Base-by-base conservation (phyloP, 345 rosid genomes). In the Citrus australasica region DNA sequence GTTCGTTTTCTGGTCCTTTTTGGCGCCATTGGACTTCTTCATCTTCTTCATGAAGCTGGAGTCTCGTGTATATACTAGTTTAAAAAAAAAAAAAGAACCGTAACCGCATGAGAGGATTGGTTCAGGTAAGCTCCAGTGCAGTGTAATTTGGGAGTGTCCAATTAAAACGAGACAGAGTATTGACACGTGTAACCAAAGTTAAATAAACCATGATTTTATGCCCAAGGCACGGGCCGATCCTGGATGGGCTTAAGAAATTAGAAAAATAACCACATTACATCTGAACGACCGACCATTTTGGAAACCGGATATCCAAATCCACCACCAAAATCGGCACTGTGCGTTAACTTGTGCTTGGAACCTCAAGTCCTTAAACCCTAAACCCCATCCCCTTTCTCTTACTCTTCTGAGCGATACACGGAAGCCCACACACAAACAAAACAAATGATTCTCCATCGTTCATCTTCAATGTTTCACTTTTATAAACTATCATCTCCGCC, bases 21-120 rank as follows among this genome's bases (percentile, higher is more conserved):
- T 81, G 90, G 93, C 92, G 92, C 94, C 98, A 94, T 92, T 86
- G 73, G 38, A 17, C 81, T 58, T 60, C 38, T 22, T 35, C 35
- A n/a, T 0, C 11, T 21, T 46, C 78, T 79, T 67, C 38, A 30
- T 21, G 56, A 56, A 58, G 64, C 65, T 70, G 53, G 16, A 48
- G 71, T 13, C 25, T 16, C 2, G 24, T n/a, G 40, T 22, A 0
- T 3, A 13, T 13, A 46, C 0, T 42, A 42, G 51, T 42, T 33
- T 0, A 0, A 33, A 33, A 33, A 0, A 33, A 33, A 33, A 6
- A 37, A 37, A 46, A 46, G 1, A 13, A 0, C 51, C 8, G 46
- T 7, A 55, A 25, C 48, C 51, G 51, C 53, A 33, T 22, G 71
- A 22, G 11, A n/a, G 60, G 30, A 8, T 25, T 2, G 19, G 51